Conservation (phyloP, 192 early-diverging fungal genomes). For the Spizellomyces punctatus region DNA sequence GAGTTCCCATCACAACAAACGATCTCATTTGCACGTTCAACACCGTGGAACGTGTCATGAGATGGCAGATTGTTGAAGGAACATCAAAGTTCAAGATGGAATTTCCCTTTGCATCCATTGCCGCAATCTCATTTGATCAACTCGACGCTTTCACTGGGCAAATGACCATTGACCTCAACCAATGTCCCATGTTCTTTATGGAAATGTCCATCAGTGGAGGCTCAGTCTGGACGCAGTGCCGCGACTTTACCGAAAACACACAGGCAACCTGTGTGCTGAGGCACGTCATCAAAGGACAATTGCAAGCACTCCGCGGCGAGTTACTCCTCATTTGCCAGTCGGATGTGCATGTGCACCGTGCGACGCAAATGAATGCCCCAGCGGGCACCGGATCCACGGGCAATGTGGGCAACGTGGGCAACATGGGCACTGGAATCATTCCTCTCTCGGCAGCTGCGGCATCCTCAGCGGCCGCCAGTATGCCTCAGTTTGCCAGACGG, state of each 20-base stretch:
- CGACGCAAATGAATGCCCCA: background rate
- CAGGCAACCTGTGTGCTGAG: conserved; percentile 23
- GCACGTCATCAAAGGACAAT: conserved; percentile 34
- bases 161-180: conserved; percentile 17
- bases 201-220: conserved; percentile 7
- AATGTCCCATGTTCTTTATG: conserved; percentile 26
- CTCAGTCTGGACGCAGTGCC: conserved; percentile 24
- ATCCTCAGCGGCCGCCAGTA: background rate
- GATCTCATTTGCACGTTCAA: conserved; percentile 27
- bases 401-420: background rate
- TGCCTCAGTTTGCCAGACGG: conserved; percentile 1
- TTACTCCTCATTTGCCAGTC: background rate
- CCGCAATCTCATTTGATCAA: conserved; percentile 26
- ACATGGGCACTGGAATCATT: background rate
- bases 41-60: conserved; percentile 2
- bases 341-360: background rate
- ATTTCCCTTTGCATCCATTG: conserved; percentile 27
- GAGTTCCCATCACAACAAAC: conserved; percentile 20
- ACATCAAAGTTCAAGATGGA: conserved; percentile 34
- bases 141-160: conserved; percentile 15
- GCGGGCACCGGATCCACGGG: background rate
- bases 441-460: background rate
- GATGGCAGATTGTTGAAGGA: conserved; percentile 32
- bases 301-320: background rate
- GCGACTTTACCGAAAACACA: conserved; percentile 40